phyloP scores from a whole-genome alignment of 257 asterid genomes.

The Linderniella brevidens region DNA sequence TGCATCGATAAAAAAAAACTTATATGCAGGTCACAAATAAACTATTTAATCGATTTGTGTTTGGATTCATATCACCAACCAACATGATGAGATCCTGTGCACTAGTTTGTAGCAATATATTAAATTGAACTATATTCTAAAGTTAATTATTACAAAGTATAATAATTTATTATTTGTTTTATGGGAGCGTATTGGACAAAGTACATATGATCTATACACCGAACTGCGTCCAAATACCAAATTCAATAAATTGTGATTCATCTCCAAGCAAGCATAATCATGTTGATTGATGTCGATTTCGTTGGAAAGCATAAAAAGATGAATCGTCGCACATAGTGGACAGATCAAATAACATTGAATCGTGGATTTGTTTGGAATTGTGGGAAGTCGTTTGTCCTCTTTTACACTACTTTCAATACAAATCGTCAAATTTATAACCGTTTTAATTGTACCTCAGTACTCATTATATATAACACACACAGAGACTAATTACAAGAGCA shows the following conservation, averaged over 20 bases:
- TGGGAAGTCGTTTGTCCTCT: slow-evolving; percentile 14
- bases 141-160: too few species aligned
- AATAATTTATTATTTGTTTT: background rate
- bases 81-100: too few species aligned
- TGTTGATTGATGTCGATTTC: slow-evolving; percentile 30
- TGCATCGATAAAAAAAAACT: too few species aligned
- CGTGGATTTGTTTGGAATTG: slow-evolving; percentile 15
- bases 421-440: background rate
- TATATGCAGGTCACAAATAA: too few species aligned
- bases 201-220: slow-evolving; percentile 5
- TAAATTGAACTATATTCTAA: too few species aligned
- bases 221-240: slow-evolving; percentile 28
- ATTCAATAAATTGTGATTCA: slow-evolving; percentile 11
- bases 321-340: slow-evolving; percentile 8
- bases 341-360: slow-evolving; percentile 3
- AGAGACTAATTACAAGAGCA: too few species aligned
- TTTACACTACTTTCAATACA: slow-evolving; percentile 1
- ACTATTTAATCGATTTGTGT: too few species aligned
- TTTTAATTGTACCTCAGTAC: background rate
- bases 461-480: too few species aligned
- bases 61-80: too few species aligned
- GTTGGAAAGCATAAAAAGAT: slow-evolving; percentile 17
- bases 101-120: too few species aligned
- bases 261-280: slow-evolving; percentile 34
- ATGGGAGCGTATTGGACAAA: slow-evolving; percentile 4